These are phyloP conservation scores for Boletellus sp. DNA, from an alignment of 768 basidiomycete genomes.

Conservation along the genomic window DNA sequence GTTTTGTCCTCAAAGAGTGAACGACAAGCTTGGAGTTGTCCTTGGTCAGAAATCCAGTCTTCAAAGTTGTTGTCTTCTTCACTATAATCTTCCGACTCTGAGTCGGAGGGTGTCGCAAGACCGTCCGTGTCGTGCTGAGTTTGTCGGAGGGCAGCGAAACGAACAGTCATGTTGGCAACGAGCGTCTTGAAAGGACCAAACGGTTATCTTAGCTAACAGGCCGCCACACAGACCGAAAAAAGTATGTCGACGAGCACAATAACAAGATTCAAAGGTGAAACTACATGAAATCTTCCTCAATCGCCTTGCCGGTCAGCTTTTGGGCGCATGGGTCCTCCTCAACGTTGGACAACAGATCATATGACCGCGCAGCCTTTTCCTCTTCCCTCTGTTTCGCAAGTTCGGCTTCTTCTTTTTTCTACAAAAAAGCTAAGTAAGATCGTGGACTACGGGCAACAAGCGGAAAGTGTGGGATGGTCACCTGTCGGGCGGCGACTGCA, in stretches of 20 bases:
- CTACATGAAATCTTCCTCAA: conserved; percentile 91
- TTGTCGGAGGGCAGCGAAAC: conserved; percentile 17
- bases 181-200: neutral
- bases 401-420: conserved; percentile 81
- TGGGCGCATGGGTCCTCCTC: conserved; percentile 52
- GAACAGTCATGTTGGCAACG: conserved; percentile 29
- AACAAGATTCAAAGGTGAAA: neutral
- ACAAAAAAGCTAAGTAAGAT: neutral
- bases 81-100: conserved; percentile 23
- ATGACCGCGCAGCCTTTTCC: conserved; percentile 84
- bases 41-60: conserved; percentile 76
- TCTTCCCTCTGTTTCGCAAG: conserved; percentile 74
- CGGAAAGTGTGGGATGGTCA: conserved; percentile 24
- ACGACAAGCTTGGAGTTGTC: conserved; percentile 47
- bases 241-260: neutral
- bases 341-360: conserved; percentile 73
- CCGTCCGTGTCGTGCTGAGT: conserved; percentile 10
- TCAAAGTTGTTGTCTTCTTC: conserved; percentile 67
- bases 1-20: conserved; percentile 73
- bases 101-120: conserved; percentile 15
- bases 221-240: neutral
- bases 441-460: neutral
- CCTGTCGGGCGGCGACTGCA: conserved; percentile 64
- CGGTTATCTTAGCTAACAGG: neutral
- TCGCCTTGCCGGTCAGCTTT: conserved; percentile 62